Evolutionary conservation across 129 eudicot species (phyloP), one percentile per base, ranked within the genome.

Genomic region (Chrysanthemum seticuspe): DNA sequence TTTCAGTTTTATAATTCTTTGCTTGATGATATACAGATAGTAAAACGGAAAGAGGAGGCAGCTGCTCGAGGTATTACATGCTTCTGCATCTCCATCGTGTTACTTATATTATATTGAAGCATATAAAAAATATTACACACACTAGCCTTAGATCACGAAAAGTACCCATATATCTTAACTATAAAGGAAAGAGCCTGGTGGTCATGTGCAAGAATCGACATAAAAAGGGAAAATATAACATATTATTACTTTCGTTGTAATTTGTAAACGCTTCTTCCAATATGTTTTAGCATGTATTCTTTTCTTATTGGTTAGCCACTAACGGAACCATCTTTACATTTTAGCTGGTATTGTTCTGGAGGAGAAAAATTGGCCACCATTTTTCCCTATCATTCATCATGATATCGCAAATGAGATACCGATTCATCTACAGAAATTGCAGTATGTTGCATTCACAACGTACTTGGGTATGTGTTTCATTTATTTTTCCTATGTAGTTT

Each of bases 271-370:
- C 44, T 36, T 36, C 25, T 7, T 44, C 62, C 54, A 36, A 62
- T 62, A 60, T 23, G 44, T 44, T 1, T 29, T 13, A 15, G 19
- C 47, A 13, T 23, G 25, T 10, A 25, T 61, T 47, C 31, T 59
- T 65, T 27, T 10, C 48, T 13, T 64, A 63, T 78, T 5, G 63
- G 3, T 62, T 54, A 25, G 61, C 19, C 47, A 40, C 63, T 83
- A 36, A 80, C 66, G 5, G 14, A 54, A 36, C 49, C 55, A 9
- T 70, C 45, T 44, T 81, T 67, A 18, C 5, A 34, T 83, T 88
- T 83, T 96, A 95, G 99, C 99, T 77, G 97, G 97, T 72, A 95
- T 95, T 82, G 96, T 86, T 78, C 87, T 95, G 15, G 99, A 95
- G 84, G 94, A 90, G 84, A 95, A 95, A 83, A 95, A 95, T 55